phyloP scores from a whole-genome alignment of 176 grass and related monocot genomes.

The Carex parvula region DNA sequence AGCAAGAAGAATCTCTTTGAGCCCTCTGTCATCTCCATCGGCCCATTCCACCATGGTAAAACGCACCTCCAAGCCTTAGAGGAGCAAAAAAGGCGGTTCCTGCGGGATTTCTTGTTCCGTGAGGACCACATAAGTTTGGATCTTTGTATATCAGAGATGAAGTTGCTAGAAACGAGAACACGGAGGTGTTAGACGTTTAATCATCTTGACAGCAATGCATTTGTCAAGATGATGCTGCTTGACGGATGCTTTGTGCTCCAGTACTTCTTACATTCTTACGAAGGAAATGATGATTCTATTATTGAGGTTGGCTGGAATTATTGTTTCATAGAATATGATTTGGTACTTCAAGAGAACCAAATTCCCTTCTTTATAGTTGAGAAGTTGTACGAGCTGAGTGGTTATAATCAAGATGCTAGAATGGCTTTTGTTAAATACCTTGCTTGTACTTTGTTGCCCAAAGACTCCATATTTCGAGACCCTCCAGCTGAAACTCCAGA shows the following conservation, averaged over 20 bases:
- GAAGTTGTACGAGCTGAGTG: not conserved
- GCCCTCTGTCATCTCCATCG: not conserved
- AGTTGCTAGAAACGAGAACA: not conserved
- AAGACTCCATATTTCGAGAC: too few species aligned
- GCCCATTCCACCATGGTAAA: not conserved
- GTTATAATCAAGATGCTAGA: too few species aligned
- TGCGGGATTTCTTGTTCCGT: constrained; percentile 3
- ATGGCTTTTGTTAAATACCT: too few species aligned
- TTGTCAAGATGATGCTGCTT: constrained; percentile 23
- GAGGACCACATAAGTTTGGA: not conserved
- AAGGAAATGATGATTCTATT: not conserved
- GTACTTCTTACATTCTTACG: not conserved
- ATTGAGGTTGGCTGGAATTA: not conserved
- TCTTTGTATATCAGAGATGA: constrained; percentile 21
- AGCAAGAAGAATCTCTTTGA: too few species aligned
- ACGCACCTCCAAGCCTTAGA: not conserved
- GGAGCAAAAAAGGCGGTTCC: constrained; percentile 8
- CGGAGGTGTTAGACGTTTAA: not conserved
- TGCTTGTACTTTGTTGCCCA: too few species aligned
- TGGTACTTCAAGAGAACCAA: not conserved
- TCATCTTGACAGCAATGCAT: not conserved
- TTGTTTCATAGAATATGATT: not conserved
- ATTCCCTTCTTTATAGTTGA: constrained; percentile 7
- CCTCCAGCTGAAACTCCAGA: too few species aligned
- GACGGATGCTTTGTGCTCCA: constrained; percentile 21